Conservation (phyloP, 768 basidiomycete species). For the Trametes cingulata region DNA sequence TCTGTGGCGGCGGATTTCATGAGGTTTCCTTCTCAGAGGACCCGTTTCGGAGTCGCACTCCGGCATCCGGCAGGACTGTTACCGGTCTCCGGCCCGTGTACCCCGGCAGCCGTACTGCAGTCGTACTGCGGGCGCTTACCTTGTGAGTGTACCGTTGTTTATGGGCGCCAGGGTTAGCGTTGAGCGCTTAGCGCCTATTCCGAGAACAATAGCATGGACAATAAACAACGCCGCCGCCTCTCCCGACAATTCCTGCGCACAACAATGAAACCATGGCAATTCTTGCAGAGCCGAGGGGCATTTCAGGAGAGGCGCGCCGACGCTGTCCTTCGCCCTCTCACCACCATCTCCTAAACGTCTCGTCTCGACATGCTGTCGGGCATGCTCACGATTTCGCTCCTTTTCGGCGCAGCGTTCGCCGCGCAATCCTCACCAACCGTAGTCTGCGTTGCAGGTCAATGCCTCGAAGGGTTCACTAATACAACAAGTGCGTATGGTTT, state of each 20-base stretch:
- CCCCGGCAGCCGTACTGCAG: neutral
- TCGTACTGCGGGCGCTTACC: neutral
- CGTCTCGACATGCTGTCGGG: slow-evolving; percentile 42
- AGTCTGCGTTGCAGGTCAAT: slow-evolving; percentile 88
- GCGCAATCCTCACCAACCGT: slow-evolving; percentile 62
- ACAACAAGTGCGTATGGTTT: slow-evolving; percentile 55
- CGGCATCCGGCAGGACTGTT: too few relatives aligned
- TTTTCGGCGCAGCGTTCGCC: slow-evolving; percentile 35
- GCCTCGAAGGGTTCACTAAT: slow-evolving; percentile 77
- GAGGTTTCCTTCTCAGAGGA: too few relatives aligned
- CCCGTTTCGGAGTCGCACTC: too few relatives aligned
- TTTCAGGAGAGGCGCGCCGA: slow-evolving; percentile 19
- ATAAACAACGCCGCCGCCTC: slow-evolving; percentile 11
- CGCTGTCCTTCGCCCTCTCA: slow-evolving; percentile 11
- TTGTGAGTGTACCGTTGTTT: neutral
- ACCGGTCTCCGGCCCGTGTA: neutral
- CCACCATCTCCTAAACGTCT: slow-evolving; percentile 25
- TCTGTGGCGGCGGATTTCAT: too few relatives aligned
- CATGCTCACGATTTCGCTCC: slow-evolving; percentile 38
- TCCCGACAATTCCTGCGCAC: slow-evolving; percentile 13
- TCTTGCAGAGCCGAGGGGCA: slow-evolving; percentile 11
- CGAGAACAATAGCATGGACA: slow-evolving; percentile 20
- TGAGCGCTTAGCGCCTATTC: slow-evolving; percentile 11
- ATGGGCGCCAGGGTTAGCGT: neutral
- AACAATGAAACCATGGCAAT: slow-evolving; percentile 33